phyloP scores from a whole-genome alignment of 2,329 filamentous ascomycete genomes.

The Colletotrichum chrysophilum region DNA sequence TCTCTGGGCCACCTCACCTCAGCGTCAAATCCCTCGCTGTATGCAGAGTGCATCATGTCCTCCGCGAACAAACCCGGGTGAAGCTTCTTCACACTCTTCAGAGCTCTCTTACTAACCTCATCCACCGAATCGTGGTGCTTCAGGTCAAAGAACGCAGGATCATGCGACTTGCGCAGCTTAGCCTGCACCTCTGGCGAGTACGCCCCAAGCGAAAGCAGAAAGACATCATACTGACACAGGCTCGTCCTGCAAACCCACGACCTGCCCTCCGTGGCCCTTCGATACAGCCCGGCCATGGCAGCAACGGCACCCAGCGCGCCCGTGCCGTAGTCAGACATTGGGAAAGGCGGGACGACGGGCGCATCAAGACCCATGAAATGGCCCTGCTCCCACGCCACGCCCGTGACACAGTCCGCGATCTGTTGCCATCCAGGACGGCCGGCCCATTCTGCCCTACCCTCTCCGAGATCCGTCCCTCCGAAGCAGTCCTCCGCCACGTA shows the following conservation, averaged over 20 bases:
- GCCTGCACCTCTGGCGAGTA: constrained; percentile 54
- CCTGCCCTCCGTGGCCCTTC: constrained; percentile 34
- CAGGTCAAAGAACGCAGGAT: constrained; percentile 57
- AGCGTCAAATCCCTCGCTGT: constrained; percentile 35
- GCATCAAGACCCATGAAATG: constrained; percentile 57
- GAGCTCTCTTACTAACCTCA: constrained; percentile 58
- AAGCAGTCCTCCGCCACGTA: constrained; percentile 71
- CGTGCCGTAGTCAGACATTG: constrained; percentile 51
- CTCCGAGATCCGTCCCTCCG: constrained; percentile 53
- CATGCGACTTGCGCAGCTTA: constrained; percentile 50
- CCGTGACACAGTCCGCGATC: constrained; percentile 65
- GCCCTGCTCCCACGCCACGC: constrained; percentile 57
- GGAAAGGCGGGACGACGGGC: constrained; percentile 63
- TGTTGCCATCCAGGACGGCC: constrained; percentile 67
- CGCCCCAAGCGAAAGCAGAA: constrained; percentile 44
- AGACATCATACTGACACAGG: constrained; percentile 40
- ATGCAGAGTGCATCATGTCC: constrained; percentile 31
- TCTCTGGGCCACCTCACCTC: constrained; percentile 43
- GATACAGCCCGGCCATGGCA: constrained; percentile 36
- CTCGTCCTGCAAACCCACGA: constrained; percentile 39
- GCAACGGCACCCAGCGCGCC: constrained; percentile 36
- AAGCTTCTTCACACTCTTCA: constrained; percentile 53
- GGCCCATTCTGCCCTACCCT: constrained; percentile 52
- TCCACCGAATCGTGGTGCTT: constrained; percentile 64
- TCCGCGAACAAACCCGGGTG: constrained; percentile 35